These are phyloP conservation scores for Backusella sp. DNA, from an alignment of 192 early-diverging fungal species.

Conservation along the genomic window DNA sequence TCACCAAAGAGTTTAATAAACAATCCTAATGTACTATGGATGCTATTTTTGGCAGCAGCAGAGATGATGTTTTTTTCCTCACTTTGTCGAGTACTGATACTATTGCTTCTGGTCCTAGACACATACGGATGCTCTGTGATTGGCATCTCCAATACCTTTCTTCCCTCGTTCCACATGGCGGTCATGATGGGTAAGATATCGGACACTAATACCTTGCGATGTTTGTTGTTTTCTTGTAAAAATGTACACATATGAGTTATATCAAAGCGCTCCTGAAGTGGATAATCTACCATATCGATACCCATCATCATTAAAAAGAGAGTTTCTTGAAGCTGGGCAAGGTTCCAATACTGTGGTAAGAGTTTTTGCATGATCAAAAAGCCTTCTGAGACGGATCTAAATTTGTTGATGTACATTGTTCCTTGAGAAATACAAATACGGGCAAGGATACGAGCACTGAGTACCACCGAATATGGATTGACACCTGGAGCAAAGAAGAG, in stretches of 20 bases:
- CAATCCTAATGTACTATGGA: not conserved
- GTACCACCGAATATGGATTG: slow-evolving; percentile 53
- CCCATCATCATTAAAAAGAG: slow-evolving; percentile 55
- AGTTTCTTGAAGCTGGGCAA: slow-evolving; percentile 51
- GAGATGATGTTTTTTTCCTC: not conserved
- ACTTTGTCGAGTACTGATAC: not conserved
- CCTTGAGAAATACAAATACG: slow-evolving; percentile 49
- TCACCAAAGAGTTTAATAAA: slow-evolving; percentile 18
- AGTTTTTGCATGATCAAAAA: slow-evolving; percentile 54
- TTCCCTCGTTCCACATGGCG: slow-evolving; percentile 25
- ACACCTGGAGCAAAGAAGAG: slow-evolving; percentile 53
- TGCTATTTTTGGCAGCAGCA: not conserved
- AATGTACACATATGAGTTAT: slow-evolving; percentile 37
- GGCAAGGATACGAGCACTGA: slow-evolving; percentile 50
- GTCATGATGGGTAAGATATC: slow-evolving; percentile 52
- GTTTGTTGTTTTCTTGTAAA: slow-evolving; percentile 23
- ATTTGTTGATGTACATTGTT: slow-evolving; percentile 43
- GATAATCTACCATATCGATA: slow-evolving; percentile 48
- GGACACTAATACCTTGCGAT: slow-evolving; percentile 22
- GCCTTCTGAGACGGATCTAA: slow-evolving; percentile 49
- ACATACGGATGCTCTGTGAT: not conserved
- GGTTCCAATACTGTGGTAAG: slow-evolving; percentile 57
- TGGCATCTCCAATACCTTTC: not conserved
- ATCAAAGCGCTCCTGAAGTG: slow-evolving; percentile 44
- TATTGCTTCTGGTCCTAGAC: slow-evolving; percentile 1